Evolutionary conservation across 2,329 filamentous ascomycete genomes (phyloP).

Genomic region (Fusarium siculi): DNA sequence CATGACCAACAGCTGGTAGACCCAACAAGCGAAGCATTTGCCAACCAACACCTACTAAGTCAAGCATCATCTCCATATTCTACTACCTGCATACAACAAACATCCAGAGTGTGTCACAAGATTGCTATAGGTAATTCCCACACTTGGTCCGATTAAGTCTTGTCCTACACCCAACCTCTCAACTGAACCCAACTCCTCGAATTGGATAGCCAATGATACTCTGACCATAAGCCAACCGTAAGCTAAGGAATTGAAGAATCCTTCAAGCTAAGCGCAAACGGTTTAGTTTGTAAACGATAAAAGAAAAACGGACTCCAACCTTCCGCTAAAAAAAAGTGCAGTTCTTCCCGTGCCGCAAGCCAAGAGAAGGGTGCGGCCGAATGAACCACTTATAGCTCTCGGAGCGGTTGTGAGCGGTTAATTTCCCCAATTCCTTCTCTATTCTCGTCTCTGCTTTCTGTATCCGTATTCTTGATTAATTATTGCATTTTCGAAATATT

Average conservation of each 20-base stretch:
- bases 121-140: background rate
- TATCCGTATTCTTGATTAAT: background rate
- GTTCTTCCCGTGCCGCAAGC: constrained; percentile 32
- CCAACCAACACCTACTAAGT: background rate
- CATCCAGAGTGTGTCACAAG: background rate
- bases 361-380: constrained; percentile 17
- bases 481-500: background rate
- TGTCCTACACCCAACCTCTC: constrained; percentile 11
- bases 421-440: background rate
- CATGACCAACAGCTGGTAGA: constrained; percentile 5
- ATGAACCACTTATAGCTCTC: constrained; percentile 16
- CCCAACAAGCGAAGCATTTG: constrained; percentile 6
- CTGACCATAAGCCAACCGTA: background rate
- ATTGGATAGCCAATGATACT: constrained; percentile 13
- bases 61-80: background rate
- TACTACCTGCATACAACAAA: background rate
- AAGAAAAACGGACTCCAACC: background rate
- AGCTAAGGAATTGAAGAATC: constrained; percentile 14
- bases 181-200: background rate
- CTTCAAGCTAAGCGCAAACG: constrained; percentile 2
- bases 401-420: constrained; percentile 35
- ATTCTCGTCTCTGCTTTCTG: background rate
- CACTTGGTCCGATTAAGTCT: background rate
- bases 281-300: background rate
- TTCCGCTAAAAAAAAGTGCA: background rate